These are phyloP conservation scores for Apiotrichum laibachii DNA, from an alignment of 1,284 basidiomycete genomes.

Conservation along the genomic window DNA sequence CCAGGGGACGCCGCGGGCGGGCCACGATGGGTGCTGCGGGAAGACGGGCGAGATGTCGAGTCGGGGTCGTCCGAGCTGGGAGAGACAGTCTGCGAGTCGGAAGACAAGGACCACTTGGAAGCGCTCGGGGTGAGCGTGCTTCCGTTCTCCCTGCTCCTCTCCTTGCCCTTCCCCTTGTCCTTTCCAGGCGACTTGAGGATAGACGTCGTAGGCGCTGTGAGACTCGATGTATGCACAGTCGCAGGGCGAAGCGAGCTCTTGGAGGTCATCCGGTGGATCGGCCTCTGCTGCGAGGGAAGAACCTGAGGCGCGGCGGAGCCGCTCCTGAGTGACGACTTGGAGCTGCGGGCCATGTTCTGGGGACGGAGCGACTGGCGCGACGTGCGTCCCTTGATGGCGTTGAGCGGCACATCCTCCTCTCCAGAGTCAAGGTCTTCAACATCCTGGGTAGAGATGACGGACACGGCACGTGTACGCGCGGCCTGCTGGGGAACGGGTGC, in stretches of 20 bases:
- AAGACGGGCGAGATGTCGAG: constrained; percentile 9
- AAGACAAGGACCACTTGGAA: constrained; percentile 24
- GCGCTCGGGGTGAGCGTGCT: constrained; percentile 3
- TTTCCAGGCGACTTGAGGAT: too few relatives aligned
- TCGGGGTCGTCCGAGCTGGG: constrained; percentile 9
- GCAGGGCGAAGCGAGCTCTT: constrained; percentile 2
- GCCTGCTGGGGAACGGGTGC: constrained; percentile 2
- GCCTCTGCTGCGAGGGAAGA: too few relatives aligned
- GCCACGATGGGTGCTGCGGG: constrained; percentile 1
- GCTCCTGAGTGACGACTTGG: neutral
- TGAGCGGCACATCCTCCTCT: constrained; percentile 10
- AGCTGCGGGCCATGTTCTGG: neutral
- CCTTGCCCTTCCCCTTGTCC: too few relatives aligned
- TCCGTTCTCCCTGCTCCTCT: too few relatives aligned
- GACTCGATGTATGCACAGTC: neutral
- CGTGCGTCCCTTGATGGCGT: constrained; percentile 6
- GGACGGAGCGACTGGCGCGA: constrained; percentile 5
- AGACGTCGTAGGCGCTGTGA: neutral
- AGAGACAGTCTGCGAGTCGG: constrained; percentile 10
- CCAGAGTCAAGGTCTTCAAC: constrained; percentile 1
- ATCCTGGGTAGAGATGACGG: neutral
- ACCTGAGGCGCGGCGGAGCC: neutral
- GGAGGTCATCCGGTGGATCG: neutral
- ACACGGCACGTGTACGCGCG: neutral
- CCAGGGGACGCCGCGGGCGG: neutral